Evolutionary conservation across 768 basidiomycete genomes (phyloP).

Genomic region (Rhizopogon vulgaris): DNA sequence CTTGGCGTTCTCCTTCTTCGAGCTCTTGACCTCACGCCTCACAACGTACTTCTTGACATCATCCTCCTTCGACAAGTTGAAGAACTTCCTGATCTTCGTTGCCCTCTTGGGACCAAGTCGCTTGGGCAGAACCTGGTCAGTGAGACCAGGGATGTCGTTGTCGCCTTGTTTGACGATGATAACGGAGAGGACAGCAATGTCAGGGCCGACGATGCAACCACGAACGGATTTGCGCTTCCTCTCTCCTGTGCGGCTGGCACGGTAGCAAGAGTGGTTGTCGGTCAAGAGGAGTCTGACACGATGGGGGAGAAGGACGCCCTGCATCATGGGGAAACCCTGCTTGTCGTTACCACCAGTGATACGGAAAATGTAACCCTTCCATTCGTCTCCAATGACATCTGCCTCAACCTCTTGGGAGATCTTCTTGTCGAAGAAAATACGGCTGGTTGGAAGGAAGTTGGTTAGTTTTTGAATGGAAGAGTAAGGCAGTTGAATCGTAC

Average conservation of each 20-base stretch:
- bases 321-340: conserved; percentile 99
- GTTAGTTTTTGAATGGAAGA: not conserved
- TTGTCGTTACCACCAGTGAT: conserved; percentile 99
- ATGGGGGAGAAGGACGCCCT: conserved; percentile 92
- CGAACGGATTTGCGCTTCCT: conserved; percentile 99
- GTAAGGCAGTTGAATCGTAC: conserved; percentile 38
- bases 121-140: conserved; percentile 90
- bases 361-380: conserved; percentile 93
- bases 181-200: conserved; percentile 91
- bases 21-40: conserved; percentile 80
- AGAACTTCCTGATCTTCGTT: conserved; percentile 95
- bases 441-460: conserved; percentile 41
- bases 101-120: conserved; percentile 95
- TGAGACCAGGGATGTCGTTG: conserved; percentile 81
- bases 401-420: conserved; percentile 92
- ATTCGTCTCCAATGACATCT: conserved; percentile 91
- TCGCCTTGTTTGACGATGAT: conserved; percentile 98
- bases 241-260: conserved; percentile 85
- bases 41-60: conserved; percentile 98
- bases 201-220: conserved; percentile 95
- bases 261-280: conserved; percentile 98
- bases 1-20: conserved; percentile 87
- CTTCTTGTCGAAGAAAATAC: conserved; percentile 95
- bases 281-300: conserved; percentile 92
- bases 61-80: conserved; percentile 96